Base-by-base conservation (phyloP, 495 filamentous ascomycete species). In the Penicillium lagena region DNA sequence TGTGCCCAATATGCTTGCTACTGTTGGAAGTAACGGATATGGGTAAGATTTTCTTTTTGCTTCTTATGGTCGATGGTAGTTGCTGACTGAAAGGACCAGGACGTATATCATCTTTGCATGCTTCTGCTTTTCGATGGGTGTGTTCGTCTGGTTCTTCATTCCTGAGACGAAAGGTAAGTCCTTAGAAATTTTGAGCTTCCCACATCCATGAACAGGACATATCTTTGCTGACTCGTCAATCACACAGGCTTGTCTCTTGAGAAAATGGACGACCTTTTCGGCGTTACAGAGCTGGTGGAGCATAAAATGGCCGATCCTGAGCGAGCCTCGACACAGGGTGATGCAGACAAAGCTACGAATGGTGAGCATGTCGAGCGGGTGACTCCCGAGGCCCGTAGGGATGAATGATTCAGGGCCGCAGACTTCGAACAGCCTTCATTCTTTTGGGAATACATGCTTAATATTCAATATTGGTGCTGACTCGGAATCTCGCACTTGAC, bases 81-180 rank as follows among this genome's bases (percentile, higher is more conserved):
- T 49, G 17, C 49, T 56, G 35, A 61, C 40, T 38, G 12, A 17
- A 11, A 6, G 12, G 0, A 32, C 6, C n/a, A 63, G 64, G 4
- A 67, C 64, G 1, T 67, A 70, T 41, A 49, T 71, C 29, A 69
- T 71, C 11, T 71, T 70, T 39, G 35, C 62, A 8, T 70, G 57
- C 45, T 87, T 86, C 64, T 85, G 83, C 58, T 75, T 83, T 54
- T 63, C 63, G 29, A 87, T 86, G 79, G 71, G 75, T 43, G 53
- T 80, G 47, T 86, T 85, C 46, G 81, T 83, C 9, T 83, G 75
- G 72, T 85, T 88, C 68, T 81, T 83, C 42, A 73, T 87, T 33
- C 83, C 82, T 1, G 83, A 88, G 63, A 88, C 84, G 1, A 88
- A 87, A 67, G 84, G 81, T 71, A 39, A 37, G 58, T 46, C 39